phyloP scores from a whole-genome alignment of 179 eudicot genomes.

The Corrigiola litoralis region DNA sequence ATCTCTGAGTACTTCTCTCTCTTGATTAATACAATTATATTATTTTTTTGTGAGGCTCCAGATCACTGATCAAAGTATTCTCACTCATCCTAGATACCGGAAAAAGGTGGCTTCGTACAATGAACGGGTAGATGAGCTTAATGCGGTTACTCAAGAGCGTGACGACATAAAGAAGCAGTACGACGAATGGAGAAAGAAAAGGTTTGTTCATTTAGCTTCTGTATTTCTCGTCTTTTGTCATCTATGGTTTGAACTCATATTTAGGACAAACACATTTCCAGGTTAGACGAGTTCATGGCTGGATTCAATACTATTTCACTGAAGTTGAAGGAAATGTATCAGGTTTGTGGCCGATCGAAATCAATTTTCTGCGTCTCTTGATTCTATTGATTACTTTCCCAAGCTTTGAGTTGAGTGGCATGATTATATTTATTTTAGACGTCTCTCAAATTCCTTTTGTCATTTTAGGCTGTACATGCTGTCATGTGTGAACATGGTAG shows the following conservation, averaged over 20 bases:
- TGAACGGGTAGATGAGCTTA: conserved; percentile 86
- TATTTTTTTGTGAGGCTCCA: neutral
- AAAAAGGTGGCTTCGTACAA: conserved; percentile 64
- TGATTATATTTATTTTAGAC: too few species aligned
- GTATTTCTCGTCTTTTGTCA: neutral
- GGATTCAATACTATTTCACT: conserved; percentile 92
- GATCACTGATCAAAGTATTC: conserved; percentile 8
- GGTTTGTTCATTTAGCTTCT: conserved; percentile 34
- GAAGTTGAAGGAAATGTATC: conserved; percentile 98
- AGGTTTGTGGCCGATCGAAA: too few species aligned
- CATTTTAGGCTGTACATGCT: too few species aligned
- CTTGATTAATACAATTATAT: neutral
- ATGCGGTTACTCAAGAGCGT: conserved; percentile 70
- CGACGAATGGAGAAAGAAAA: conserved; percentile 92
- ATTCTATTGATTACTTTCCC: too few species aligned
- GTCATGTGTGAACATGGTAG: too few species aligned
- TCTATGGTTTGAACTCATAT: conserved; percentile 6
- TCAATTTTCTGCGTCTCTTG: too few species aligned
- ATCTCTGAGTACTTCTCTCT: conserved; percentile 70
- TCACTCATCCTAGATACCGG: conserved; percentile 51
- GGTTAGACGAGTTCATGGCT: conserved; percentile 98
- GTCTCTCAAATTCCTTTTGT: too few species aligned
- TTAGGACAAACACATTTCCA: conserved; percentile 25
- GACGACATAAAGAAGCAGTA: conserved; percentile 86
- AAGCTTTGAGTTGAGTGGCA: too few species aligned